Base-by-base conservation (phyloP, 2,329 filamentous ascomycete genomes). In the Colletotrichum eleusines region DNA sequence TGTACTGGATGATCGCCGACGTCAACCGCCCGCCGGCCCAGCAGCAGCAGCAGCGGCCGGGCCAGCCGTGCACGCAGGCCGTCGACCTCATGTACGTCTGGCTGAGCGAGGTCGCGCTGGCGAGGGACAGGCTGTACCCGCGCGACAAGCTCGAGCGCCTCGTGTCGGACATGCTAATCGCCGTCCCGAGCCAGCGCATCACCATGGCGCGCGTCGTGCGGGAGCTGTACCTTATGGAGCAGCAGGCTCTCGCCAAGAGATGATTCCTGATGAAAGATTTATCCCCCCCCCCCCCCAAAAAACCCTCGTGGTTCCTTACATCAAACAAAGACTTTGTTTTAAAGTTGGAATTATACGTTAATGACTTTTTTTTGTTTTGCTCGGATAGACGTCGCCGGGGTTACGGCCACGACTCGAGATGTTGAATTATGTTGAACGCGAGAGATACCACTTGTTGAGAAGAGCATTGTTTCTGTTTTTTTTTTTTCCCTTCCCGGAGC, bases 1-100 rank as follows among this genome's bases (percentile, higher is more conserved):
- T 89, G 26, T 88, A 89, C 78, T 90, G 88, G 87, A 81, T 84
- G 75, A 89, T 90, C 72, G 86, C 86, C 1, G 86, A 88, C 48
- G 80, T 89, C 50, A 87, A 89, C 77, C 83, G 80, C 66, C 79
- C 75, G 69, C 75, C 46, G 12, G 58, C 79, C 20, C 44, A 23
- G 67, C 79, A 78, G 72, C 79, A 80, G 65, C 77, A 77, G 59
- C 76, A 78, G 6, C 53, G 23, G 33, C 46, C 14, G 55, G 51
- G 46, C 38, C 55, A 51, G 40, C 64, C 68, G n/a, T 63, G 44
- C 38, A 6, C 16, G 7, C 38, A 38, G 31, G 87, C 87, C 4
- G 82, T 83, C 2, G 73, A 78, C 16, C 85, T 88, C 76, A 89
- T 90, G 88, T 84, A 85, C 66, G 81, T 83, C 66, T 90, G 88